Evolutionary conservation across 371 early-diverging fungal species (phyloP), one percentile per base, ranked within the genome.

Genomic region (Mortierella sp.): DNA sequence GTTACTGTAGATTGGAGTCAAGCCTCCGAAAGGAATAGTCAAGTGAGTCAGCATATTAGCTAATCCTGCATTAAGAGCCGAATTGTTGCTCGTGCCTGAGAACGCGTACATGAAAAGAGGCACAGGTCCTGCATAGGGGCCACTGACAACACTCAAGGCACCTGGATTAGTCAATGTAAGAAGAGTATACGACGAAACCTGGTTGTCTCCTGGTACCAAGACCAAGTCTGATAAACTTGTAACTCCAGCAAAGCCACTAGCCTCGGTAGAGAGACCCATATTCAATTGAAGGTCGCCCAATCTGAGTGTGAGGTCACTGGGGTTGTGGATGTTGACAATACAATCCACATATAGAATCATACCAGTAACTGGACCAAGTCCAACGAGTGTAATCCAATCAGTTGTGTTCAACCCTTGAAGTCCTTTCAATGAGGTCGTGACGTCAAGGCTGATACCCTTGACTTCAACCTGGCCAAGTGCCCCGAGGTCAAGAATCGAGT

Each of bases 311-410:
- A 78, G 70, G 24, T 58, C 22, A 47, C 70, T 70, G 10, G 79
- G 79, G 43, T 78, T 78, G 47, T 67, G 24, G 19, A 79, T 74
- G n/a, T 67, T 65, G 5, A 74, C 68, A 7, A 61, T n/a, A n/a
- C n/a, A n/a, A n/a, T n/a, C n/a, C n/a, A n/a, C n/a, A n/a, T n/a
- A n/a, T n/a, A n/a, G n/a, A n/a, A n/a, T n/a, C n/a, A n/a, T n/a
- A n/a, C n/a, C n/a, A n/a, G n/a, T n/a, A n/a, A n/a, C n/a, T n/a
- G n/a, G n/a, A n/a, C n/a, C n/a, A n/a, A n/a, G n/a, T n/a, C n/a
- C n/a, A n/a, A n/a, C n/a, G n/a, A n/a, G n/a, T n/a, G n/a, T n/a
- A n/a, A 58, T 1, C 28, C 28, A 28, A 28, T 47, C 50, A 21
- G 68, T 22, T 16, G 65, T 40, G 24, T 70, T 67, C 22, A 80